Conservation (phyloP, 257 asterid species). For the Solanum rostratum region DNA sequence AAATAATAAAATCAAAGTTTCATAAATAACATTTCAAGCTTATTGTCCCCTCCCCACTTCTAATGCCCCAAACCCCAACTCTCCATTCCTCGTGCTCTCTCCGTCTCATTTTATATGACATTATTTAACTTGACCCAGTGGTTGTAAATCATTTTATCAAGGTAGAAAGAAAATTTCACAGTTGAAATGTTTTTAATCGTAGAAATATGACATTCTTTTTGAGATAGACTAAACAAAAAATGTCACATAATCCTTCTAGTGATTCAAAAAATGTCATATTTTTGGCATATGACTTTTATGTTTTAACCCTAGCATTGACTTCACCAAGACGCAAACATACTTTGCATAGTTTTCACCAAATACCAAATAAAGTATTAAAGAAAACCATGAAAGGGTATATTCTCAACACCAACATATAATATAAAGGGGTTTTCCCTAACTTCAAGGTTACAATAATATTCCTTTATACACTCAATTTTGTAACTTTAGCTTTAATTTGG, state of each 20-base stretch:
- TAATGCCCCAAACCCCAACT: not conserved
- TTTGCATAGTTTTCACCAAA: not conserved
- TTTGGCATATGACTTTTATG: not conserved
- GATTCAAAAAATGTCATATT: not conserved
- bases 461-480: not conserved
- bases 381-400: slow-evolving; percentile 3
- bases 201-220: no score
- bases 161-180: no score
- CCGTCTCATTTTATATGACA: no score
- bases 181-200: no score
- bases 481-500: not conserved
- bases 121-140: no score
- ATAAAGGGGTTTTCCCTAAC: not conserved
- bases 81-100: no score
- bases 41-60: no score
- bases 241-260: not conserved
- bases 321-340: not conserved
- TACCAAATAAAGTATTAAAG: not conserved
- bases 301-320: not conserved
- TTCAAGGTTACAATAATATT: not conserved
- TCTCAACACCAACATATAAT: not conserved
- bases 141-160: no score
- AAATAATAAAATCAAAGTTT: no score
- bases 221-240: no score
- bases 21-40: no score